Evolutionary conservation across 164 flowering plant species (phyloP), one percentile per base, ranked within the genome.

Genomic region (Tinospora cordifolia): DNA sequence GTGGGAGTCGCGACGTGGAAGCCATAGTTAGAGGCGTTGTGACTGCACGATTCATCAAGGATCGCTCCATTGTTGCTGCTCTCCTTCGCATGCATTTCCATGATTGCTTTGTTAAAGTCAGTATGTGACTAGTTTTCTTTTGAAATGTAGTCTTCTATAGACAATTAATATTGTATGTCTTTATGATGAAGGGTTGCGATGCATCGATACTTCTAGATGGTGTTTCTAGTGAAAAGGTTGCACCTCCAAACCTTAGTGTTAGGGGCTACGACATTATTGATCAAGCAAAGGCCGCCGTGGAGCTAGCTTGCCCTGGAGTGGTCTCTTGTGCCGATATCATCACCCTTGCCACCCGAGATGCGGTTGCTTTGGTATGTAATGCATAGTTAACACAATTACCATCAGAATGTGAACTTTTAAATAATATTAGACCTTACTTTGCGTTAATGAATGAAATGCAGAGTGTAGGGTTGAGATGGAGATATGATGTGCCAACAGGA

Each of bases 321-420:
- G 95, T 93, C 67, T 93, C 98, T 49, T 93, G 98, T 69, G 96
- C 98, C 0, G 98, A 93, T 76, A 84, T 93, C 69, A 54, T 93
- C 10, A 76, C 88, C 85, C 86, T 91, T 87, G 97, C 96, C n/a
- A 73, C 98, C 24, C 80, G 97, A 79, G 97, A 93, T 70, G 97
- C 96, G 24, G 92, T 90, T 65, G 83, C 79, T 7, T 81, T 91
- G 92, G 98, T 93, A 78, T 65, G 67, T 68, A 26, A 9, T 21
- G n/a, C n/a, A 64, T 58, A 58, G 4, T 9, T 13, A 58, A 58
- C 9, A 4, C 4, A 47, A 47, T 47, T 47, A 47, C 14, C 14
- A 47, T 5, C 65, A 13, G 12, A 3, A 59, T 19, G 3, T 25
- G 5, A 21, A 13, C 22, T 21, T 59, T 59, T 27, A n/a, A 57